Evolutionary conservation across 1,284 basidiomycete species (phyloP).

Genomic region (Prillingera fragicola): DNA sequence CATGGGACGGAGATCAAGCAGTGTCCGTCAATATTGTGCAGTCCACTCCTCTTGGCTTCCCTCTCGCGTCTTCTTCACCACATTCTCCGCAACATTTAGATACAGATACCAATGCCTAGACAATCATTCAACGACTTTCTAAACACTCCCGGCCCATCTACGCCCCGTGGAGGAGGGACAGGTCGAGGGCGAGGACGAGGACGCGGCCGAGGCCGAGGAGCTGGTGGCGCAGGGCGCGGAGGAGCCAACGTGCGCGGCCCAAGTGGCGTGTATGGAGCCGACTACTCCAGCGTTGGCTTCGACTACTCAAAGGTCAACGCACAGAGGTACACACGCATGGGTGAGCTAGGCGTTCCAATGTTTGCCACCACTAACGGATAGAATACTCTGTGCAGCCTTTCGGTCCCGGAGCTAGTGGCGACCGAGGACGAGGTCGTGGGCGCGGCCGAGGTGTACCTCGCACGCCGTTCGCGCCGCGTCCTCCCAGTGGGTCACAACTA

Average conservation of each 20-base stretch:
- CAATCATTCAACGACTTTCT: conserved; percentile 2
- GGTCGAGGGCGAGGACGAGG: conserved; percentile 11
- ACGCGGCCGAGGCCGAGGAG: conserved; percentile 11
- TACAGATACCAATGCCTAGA: conserved; percentile 2
- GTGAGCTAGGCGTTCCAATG: too few species aligned
- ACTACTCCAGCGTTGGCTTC: conserved; percentile 41
- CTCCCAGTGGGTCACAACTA: background rate
- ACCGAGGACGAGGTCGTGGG: conserved; percentile 16
- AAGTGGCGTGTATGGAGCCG: conserved; percentile 26
- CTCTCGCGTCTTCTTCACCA: too few species aligned
- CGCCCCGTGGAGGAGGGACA: conserved; percentile 11
- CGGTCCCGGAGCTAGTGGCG: conserved; percentile 12
- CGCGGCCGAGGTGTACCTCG: conserved; percentile 3
- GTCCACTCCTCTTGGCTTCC: too few species aligned
- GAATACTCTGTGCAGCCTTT: conserved; percentile 30
- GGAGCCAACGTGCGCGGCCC: conserved; percentile 7
- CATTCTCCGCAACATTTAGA: too few species aligned
- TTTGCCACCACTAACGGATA: conserved; percentile 3
- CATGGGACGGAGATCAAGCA: too few species aligned
- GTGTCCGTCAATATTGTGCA: too few species aligned
- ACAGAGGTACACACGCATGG: conserved; percentile 33
- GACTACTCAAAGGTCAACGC: conserved; percentile 38
- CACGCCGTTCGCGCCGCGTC: background rate
- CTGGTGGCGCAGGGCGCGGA: conserved; percentile 9
- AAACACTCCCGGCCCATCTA: background rate